Percentiles rank a stretch among this genome's conserved stretches.
These are phyloP conservation scores for Laburnicola sp. DNA, from an alignment of 2,329 filamentous ascomycete genomes.

Conservation along the genomic window DNA sequence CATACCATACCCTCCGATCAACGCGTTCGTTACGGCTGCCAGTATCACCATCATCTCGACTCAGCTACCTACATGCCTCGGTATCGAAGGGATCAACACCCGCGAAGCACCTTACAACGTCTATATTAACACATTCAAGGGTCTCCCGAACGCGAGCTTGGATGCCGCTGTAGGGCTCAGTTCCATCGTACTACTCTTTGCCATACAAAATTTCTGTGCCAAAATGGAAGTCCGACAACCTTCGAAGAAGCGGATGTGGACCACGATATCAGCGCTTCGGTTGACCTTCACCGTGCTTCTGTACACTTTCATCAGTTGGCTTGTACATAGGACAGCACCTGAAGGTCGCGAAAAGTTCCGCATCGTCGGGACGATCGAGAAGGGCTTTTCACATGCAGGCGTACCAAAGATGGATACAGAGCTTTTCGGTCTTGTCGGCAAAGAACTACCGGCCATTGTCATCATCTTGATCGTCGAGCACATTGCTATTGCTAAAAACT, in stretches of 20 bases:
- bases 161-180: slow-evolving; percentile 88
- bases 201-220: slow-evolving; percentile 64
- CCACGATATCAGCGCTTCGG: slow-evolving; percentile 88
- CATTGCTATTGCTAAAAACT: slow-evolving; percentile 95
- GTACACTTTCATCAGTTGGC: slow-evolving; percentile 88
- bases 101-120: slow-evolving; percentile 79
- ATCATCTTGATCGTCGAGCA: slow-evolving; percentile 96
- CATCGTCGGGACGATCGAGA: too few relatives aligned
- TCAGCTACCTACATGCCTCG: slow-evolving; percentile 80
- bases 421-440: slow-evolving; percentile 69
- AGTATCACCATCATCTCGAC: slow-evolving; percentile 85
- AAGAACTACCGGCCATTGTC: slow-evolving; percentile 78
- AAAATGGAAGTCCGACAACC: slow-evolving; percentile 70
- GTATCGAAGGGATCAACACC: slow-evolving; percentile 73
- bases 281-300: slow-evolving; percentile 89
- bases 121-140: slow-evolving; percentile 80
- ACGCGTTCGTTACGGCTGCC: slow-evolving; percentile 97
- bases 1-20: slow-evolving; percentile 87
- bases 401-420: slow-evolving; percentile 68
- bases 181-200: slow-evolving; percentile 76
- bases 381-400: slow-evolving; percentile 71
- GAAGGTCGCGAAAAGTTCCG: not conserved
- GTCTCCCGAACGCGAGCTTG: slow-evolving; percentile 67
- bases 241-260: slow-evolving; percentile 74
- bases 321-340: slow-evolving; percentile 50